Conservation (phyloP, 106 monocot species). For the Ottelia alismoides region DNA sequence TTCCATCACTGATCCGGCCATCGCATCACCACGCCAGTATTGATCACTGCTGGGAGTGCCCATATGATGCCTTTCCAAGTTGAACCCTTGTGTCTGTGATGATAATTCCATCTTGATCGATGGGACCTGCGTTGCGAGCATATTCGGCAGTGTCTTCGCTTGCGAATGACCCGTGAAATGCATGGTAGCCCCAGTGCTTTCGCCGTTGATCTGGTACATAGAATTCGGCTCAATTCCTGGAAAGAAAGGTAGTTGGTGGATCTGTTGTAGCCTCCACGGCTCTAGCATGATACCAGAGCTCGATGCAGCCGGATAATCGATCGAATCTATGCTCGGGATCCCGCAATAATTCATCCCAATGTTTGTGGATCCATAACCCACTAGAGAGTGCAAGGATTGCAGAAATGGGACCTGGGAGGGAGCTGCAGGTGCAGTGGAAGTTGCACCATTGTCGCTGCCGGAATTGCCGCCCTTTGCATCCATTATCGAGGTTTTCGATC, state of each 20-base stretch:
- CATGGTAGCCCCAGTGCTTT: background rate
- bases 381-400: conserved; percentile 18
- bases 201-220: conserved; percentile 19
- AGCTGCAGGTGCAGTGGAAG: too few species aligned
- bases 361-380: conserved; percentile 16
- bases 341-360: conserved; percentile 22
- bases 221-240: conserved; percentile 5
- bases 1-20: background rate
- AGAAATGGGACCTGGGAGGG: conserved; percentile 20
- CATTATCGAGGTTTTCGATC: too few species aligned
- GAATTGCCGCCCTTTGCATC: too few species aligned
- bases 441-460: too few species aligned
- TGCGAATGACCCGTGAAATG: background rate
- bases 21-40: conserved; percentile 6
- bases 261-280: conserved; percentile 39
- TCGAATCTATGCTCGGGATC: conserved; percentile 12
- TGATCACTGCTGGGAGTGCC: conserved; percentile 16
- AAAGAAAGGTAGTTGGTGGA: conserved; percentile 40
- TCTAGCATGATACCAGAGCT: conserved; percentile 8
- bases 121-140: conserved; percentile 24
- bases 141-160: conserved; percentile 6
- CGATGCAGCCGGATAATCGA: conserved; percentile 10
- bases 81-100: background rate
- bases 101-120: conserved; percentile 50
- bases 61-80: conserved; percentile 13